Conservation (phyloP, 2,329 filamentous ascomycete species). For the Aspergillus arachidicola region DNA sequence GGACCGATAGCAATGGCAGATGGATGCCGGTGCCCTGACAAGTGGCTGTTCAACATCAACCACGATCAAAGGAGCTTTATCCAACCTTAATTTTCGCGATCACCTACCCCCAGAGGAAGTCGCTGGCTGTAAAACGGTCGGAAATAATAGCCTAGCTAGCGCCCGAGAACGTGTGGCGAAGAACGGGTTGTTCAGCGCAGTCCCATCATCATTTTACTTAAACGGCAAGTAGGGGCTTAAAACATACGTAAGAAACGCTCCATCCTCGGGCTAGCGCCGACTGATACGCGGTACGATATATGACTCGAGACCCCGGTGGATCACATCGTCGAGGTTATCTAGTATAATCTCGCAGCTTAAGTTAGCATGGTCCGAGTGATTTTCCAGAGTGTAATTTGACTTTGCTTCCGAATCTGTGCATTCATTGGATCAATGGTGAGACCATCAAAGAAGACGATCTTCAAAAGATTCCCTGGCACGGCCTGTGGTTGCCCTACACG, state of each 20-base stretch:
- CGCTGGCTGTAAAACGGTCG: constrained; percentile 9
- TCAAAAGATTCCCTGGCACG: constrained; percentile 2
- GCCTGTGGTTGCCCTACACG: constrained; percentile 2
- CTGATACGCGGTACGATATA: constrained; percentile 6
- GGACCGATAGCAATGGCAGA: background rate
- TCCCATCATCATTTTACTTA: background rate
- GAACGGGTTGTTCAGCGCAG: constrained; percentile 6
- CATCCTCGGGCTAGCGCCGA: background rate
- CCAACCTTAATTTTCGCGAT: constrained; percentile 13
- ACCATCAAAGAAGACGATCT: constrained; percentile 4
- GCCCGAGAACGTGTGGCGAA: constrained; percentile 11
- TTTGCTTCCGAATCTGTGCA: background rate
- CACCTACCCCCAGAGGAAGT: background rate
- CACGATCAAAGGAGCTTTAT: constrained; percentile 8
- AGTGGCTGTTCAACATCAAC: background rate
- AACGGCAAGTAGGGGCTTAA: constrained; percentile 4
- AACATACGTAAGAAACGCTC: constrained; percentile 1
- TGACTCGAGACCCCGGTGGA: constrained; percentile 4
- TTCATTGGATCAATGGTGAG: background rate
- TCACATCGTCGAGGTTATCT: constrained; percentile 6
- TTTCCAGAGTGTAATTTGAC: constrained; percentile 6
- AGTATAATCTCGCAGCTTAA: constrained; percentile 7
- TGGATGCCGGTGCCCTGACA: background rate
- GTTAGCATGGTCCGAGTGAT: constrained; percentile 4
- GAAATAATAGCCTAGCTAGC: constrained; percentile 5